phyloP scores from a whole-genome alignment of 495 filamentous ascomycete species.

The Hyaloscypha finlandica region DNA sequence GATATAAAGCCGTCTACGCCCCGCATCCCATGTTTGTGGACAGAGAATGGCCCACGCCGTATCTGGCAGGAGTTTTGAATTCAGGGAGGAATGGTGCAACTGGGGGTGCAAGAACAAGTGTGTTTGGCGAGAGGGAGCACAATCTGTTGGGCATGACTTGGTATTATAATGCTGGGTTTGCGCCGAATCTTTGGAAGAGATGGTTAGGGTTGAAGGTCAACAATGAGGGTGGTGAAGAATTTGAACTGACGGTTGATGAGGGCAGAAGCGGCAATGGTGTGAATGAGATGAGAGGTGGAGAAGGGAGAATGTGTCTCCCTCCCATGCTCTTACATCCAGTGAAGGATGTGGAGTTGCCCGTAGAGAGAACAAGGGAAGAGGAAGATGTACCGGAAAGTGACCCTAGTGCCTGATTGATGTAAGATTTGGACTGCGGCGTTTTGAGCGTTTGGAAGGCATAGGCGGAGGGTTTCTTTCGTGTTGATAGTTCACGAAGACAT shows the following conservation, averaged over 20 bases:
- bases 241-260: constrained; percentile 65
- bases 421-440: constrained; percentile 6
- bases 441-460: constrained; percentile 4
- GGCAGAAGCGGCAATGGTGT: constrained; percentile 49
- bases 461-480: constrained; percentile 1
- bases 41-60: constrained; percentile 79
- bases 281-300: constrained; percentile 53
- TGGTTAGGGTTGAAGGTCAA: constrained; percentile 88
- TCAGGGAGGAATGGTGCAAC: constrained; percentile 79
- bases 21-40: constrained; percentile 93
- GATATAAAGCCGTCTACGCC: constrained; percentile 90
- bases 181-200: constrained; percentile 77
- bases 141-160: constrained; percentile 88
- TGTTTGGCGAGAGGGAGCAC: constrained; percentile 87
- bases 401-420: constrained; percentile 18
- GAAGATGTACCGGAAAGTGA: constrained; percentile 36
- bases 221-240: constrained; percentile 83
- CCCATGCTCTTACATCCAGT: constrained; percentile 92
- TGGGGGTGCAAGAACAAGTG: constrained; percentile 66
- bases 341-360: constrained; percentile 79
- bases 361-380: constrained; percentile 50
- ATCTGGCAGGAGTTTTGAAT: constrained; percentile 83
- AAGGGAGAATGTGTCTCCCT: constrained; percentile 91
- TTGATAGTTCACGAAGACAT: not conserved
- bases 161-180: constrained; percentile 92